phyloP scores from a whole-genome alignment of 352 stramenopile genomes.

The Pseudoperonospora humuli region DNA sequence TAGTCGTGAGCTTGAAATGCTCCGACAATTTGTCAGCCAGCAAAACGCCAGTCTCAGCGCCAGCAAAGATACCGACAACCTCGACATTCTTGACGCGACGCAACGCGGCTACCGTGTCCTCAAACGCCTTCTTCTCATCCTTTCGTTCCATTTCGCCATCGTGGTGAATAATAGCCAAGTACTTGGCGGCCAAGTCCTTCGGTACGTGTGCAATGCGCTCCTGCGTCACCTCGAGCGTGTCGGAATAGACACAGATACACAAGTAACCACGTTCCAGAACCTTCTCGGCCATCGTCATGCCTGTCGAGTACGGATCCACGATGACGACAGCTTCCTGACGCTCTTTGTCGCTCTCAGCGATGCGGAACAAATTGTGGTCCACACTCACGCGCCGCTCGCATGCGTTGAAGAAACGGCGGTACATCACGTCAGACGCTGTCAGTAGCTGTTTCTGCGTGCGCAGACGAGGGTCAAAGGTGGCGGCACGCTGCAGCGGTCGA shows the following conservation, averaged over 20 bases:
- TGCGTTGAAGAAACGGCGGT: conserved; percentile 81
- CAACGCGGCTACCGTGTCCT: conserved; percentile 34
- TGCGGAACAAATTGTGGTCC: conserved; percentile 47
- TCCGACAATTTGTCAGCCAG: conserved; percentile 88
- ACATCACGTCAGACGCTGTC: conserved; percentile 71
- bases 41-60: conserved; percentile 90
- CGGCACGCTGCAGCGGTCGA: conserved; percentile 61
- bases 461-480: conserved; percentile 72
- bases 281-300: conserved; percentile 87
- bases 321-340: conserved; percentile 78
- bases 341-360: conserved; percentile 36
- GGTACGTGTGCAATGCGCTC: conserved; percentile 67
- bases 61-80: conserved; percentile 81
- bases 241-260: conserved; percentile 67
- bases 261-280: conserved; percentile 82
- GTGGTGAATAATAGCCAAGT: conserved; percentile 65
- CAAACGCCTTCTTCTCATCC: conserved; percentile 21
- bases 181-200: conserved; percentile 38
- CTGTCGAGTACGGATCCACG: conserved; percentile 93
- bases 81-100: conserved; percentile 28
- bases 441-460: conserved; percentile 47
- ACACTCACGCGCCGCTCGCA: conserved; percentile 43
- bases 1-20: conserved; percentile 79
- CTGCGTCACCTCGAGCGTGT: conserved; percentile 67
- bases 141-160: conserved; percentile 34